Conservation (phyloP, 2,329 filamentous ascomycete species). For the Sporothrix pallida region DNA sequence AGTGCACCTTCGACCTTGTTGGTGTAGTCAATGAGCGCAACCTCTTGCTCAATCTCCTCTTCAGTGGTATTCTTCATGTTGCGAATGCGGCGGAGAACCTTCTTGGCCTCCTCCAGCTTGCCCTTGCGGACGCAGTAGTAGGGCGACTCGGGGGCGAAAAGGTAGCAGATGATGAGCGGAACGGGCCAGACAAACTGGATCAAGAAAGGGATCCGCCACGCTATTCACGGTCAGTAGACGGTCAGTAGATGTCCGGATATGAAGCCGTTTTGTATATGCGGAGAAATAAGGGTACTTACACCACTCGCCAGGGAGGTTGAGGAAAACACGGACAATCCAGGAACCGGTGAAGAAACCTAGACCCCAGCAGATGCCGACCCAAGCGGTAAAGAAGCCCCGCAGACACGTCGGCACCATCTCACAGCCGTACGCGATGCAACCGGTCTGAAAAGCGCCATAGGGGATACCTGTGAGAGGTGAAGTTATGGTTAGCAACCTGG, state of each 20-base stretch:
- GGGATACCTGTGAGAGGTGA: slow-evolving; percentile 23
- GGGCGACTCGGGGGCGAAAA: slow-evolving; percentile 34
- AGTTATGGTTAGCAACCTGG: no score
- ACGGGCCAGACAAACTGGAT: slow-evolving; percentile 32
- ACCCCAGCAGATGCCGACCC: slow-evolving; percentile 45
- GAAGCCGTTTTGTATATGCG: no score
- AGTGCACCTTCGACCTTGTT: slow-evolving; percentile 60
- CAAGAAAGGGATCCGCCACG: slow-evolving; percentile 31
- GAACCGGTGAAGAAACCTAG: slow-evolving; percentile 32
- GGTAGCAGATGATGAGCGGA: slow-evolving; percentile 24
- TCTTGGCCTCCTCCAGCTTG: slow-evolving; percentile 41
- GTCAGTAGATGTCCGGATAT: no score
- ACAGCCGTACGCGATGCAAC: slow-evolving; percentile 51
- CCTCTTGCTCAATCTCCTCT: slow-evolving; percentile 42
- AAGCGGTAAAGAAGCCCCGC: slow-evolving; percentile 59
- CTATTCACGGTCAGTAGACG: slow-evolving; percentile 32
- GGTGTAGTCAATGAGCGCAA: slow-evolving; percentile 61
- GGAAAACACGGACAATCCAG: no score
- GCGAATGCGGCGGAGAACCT: slow-evolving; percentile 46
- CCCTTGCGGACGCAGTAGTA: slow-evolving; percentile 48
- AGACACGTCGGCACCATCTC: slow-evolving; percentile 58
- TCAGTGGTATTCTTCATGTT: slow-evolving; percentile 45
- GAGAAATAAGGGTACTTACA: no score
- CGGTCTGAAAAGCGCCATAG: slow-evolving; percentile 34
- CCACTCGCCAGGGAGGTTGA: no score